Base-by-base conservation (phyloP, 75 land plant species). In the Picea glauca region DNA sequence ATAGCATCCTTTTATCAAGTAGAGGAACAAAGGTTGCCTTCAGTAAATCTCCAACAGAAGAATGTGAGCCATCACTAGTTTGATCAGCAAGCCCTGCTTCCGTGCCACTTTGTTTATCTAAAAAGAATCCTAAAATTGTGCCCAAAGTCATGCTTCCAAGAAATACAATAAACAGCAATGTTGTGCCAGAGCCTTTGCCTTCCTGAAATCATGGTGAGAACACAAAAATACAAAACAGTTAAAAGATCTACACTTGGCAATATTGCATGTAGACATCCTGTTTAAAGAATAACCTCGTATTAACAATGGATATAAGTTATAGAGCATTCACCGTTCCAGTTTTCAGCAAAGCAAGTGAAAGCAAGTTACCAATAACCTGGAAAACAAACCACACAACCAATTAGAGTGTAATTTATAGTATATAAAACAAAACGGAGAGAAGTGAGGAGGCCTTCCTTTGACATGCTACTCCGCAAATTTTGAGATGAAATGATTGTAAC, bases 331-430 rank as follows among this genome's bases (percentile, higher is more conserved):
- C 95, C 91, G 82, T 78, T 68, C 77, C 88, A 84, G 79, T 82
- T 43, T 76, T 80, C 70, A 95, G 81, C 50, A 95, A 23, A 31
- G 78, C 84, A 74, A 93, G 89, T 40, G 96, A 68, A 35, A 95
- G 78, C 77, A 95, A 82, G 81, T 95, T 95, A 58, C 98, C 98
- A 78, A 93, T 79, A 38, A 95, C 80, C 98, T 95, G 87, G 61
- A 11, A n/a, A 21, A 21, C 30, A 21, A n/a, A n/a, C 15, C 66
- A 21, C 30, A n/a, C 18, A 21, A 26, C 12, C 66, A 21, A 62
- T 62, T 21, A 21, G 3, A 21, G 66, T 8, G 30, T 63, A 26
- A 21, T 9, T 26, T 63, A 63, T 26, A 63, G 66, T 21, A 17
- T 21, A 26, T 1, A 14, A 26, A 50, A 50, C 12, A 50, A 50